A percentile compares a stretch with the other conserved stretches of the same genome.
These are phyloP conservation scores for Setaria viridis DNA, from an alignment of 202 grass and related monocot species.

Conservation along the genomic window DNA sequence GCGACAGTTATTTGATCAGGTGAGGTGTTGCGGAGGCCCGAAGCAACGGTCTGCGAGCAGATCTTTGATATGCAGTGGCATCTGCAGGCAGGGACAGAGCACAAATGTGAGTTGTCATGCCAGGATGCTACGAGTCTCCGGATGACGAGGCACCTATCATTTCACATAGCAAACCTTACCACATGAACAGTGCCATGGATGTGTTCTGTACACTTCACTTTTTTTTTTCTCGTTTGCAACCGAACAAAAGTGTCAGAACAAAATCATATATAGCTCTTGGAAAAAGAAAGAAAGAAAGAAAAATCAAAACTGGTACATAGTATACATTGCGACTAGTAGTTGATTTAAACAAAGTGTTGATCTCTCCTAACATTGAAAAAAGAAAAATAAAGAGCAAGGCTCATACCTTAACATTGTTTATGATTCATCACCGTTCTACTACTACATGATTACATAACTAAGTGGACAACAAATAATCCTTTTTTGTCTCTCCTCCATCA, in stretches of 20 bases:
- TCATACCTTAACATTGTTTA: neutral
- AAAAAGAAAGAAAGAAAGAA: neutral
- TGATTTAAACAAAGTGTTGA: too few species aligned
- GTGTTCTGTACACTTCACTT: neutral
- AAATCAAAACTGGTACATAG: neutral
- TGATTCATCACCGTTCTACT: neutral
- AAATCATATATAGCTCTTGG: neutral
- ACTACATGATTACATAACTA: neutral
- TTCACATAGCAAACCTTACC: neutral
- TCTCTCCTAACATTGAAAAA: neutral
- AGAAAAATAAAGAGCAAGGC: neutral
- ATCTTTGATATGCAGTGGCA: conserved; percentile 42
- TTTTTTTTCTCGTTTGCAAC: neutral
- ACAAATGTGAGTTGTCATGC: neutral
- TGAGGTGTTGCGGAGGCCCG: neutral
- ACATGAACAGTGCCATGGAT: conserved; percentile 7
- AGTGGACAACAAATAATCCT: neutral
- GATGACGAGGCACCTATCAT: neutral
- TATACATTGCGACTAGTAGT: neutral
- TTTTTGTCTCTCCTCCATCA: neutral
- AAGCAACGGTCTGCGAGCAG: conserved; percentile 4
- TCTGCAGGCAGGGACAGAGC: conserved; percentile 32
- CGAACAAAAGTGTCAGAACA: neutral
- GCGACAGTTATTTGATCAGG: conserved; percentile 37
- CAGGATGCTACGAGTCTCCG: neutral